These are phyloP conservation scores for Hypoxylon intermedium DNA, from an alignment of 495 filamentous ascomycete species.

Conservation along the genomic window DNA sequence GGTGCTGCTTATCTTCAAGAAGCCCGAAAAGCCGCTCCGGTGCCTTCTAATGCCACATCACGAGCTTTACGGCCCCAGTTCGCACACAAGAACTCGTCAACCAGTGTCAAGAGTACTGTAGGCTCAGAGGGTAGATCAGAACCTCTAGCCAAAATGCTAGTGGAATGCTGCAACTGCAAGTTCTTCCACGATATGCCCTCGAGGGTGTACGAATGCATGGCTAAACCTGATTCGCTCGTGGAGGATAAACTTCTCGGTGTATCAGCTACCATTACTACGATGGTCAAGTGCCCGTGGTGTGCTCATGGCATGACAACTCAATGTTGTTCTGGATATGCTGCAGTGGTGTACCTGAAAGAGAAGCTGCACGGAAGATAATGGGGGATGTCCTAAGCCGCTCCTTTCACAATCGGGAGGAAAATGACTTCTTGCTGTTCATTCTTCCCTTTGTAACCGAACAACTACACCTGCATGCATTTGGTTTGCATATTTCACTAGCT, in stretches of 20 bases:
- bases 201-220: constrained; percentile 75
- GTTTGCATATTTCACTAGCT: constrained; percentile 23
- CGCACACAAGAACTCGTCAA: constrained; percentile 36
- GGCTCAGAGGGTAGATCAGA: constrained; percentile 46
- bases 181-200: constrained; percentile 84
- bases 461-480: constrained; percentile 5
- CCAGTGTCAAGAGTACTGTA: constrained; percentile 16
- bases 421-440: not conserved
- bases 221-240: constrained; percentile 64
- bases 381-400: not conserved
- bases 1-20: constrained; percentile 48
- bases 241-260: constrained; percentile 56
- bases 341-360: constrained; percentile 72
- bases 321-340: constrained; percentile 78
- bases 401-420: constrained; percentile 3
- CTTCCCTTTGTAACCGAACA: constrained; percentile 12
- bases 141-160: constrained; percentile 75
- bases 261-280: constrained; percentile 61
- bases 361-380: constrained; percentile 61
- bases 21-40: constrained; percentile 43
- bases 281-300: constrained; percentile 80
- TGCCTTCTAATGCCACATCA: constrained; percentile 28
- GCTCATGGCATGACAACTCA: constrained; percentile 72
- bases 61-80: constrained; percentile 35
- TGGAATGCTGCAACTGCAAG: constrained; percentile 81